Evolutionary conservation across 352 stramenopile genomes (phyloP).

Genomic region (Globisporangium perplexum): DNA sequence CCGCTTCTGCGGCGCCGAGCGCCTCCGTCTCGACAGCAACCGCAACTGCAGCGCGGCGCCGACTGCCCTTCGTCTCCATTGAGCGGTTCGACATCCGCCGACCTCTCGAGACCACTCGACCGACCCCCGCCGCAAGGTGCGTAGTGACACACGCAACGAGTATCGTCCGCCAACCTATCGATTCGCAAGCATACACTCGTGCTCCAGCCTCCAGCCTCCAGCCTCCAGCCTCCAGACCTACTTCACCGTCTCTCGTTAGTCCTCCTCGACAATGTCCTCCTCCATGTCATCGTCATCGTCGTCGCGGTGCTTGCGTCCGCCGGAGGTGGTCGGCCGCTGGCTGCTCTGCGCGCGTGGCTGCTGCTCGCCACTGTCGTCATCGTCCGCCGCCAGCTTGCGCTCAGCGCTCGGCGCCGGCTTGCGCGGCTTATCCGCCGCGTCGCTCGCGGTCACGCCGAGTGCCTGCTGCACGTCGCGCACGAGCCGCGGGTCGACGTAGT

Average conservation of each 20-base stretch:
- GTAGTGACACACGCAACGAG: too few relatives aligned
- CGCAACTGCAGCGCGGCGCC: not conserved
- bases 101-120: too few relatives aligned
- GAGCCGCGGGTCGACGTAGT: conserved; percentile 67
- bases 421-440: conserved; percentile 18
- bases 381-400: conserved; percentile 20
- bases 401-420: conserved; percentile 18
- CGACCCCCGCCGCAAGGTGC: too few relatives aligned
- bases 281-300: conserved; percentile 71
- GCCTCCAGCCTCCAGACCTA: not conserved
- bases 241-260: conserved; percentile 16
- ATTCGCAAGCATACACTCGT: too few relatives aligned
- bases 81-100: too few relatives aligned
- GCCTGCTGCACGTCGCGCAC: conserved; percentile 69
- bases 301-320: conserved; percentile 19
- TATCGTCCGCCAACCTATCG: too few relatives aligned
- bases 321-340: conserved; percentile 8
- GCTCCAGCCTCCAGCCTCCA: too few relatives aligned
- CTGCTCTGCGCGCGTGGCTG: conserved; percentile 10
- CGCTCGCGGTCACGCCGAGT: conserved; percentile 17
- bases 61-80: too few relatives aligned
- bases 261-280: conserved; percentile 74
- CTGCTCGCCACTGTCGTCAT: conserved; percentile 8
- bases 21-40: not conserved
- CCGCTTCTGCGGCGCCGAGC: not conserved